Conservation (phyloP, 495 filamentous ascomycete species). For the Tuber aestivum region DNA sequence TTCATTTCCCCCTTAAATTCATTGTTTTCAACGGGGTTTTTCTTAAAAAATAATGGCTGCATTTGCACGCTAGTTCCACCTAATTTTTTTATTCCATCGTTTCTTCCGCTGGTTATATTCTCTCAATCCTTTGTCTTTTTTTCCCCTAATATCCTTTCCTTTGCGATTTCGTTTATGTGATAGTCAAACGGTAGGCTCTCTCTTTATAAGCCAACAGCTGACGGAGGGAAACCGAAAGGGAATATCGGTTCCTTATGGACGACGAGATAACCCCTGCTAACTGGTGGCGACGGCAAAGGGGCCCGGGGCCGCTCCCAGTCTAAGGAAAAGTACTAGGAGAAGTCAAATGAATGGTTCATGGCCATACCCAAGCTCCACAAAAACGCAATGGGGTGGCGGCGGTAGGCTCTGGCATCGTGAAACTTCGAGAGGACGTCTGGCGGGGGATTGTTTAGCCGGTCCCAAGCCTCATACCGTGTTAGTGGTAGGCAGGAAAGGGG, state of each 20-base stretch:
- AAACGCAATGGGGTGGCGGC: neutral
- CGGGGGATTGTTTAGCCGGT: neutral
- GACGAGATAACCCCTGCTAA: conserved; percentile 32
- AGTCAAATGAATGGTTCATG: conserved; percentile 10
- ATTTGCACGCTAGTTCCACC: conserved; percentile 13
- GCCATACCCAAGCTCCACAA: neutral
- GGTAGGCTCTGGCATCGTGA: neutral
- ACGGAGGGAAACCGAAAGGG: conserved; percentile 17
- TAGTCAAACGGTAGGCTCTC: neutral
- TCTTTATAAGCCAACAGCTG: conserved; percentile 1
- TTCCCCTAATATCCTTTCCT: neutral
- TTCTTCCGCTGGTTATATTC: conserved; percentile 12
- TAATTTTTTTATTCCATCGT: conserved; percentile 13
- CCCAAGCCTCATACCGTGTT: neutral
- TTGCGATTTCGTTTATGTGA: neutral
- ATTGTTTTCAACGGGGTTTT: conserved; percentile 4
- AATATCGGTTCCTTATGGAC: conserved; percentile 37
- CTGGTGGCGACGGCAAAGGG: conserved; percentile 34
- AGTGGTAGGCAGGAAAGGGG: neutral
- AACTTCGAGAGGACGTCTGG: neutral
- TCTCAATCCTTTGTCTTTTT: conserved; percentile 3
- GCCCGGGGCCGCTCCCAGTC: conserved; percentile 18
- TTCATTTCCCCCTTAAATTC: conserved; percentile 19
- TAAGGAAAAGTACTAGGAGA: conserved; percentile 29
- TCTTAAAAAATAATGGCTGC: conserved; percentile 10